Conservation (phyloP, 164 flowering plant genomes). For the Umbilicus rupestris region DNA sequence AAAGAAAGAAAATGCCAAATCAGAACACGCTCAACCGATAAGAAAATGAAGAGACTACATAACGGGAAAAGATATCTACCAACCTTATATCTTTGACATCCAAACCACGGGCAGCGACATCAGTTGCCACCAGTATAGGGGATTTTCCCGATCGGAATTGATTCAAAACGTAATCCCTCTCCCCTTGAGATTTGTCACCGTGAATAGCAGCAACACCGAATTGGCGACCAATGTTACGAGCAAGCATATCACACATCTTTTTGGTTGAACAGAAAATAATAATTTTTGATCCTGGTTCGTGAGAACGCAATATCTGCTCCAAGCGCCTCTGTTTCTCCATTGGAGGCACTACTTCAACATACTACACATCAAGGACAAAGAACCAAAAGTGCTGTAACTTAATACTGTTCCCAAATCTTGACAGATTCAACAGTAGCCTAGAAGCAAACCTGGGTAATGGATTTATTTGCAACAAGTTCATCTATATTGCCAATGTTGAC, state of each 20-base stretch:
- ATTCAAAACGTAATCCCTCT: constrained; percentile 85
- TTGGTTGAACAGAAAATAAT: constrained; percentile 86
- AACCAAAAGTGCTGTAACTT: background rate
- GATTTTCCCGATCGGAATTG: constrained; percentile 74
- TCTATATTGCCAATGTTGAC: constrained; percentile 88
- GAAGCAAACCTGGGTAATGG: constrained; percentile 76
- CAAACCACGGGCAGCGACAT: constrained; percentile 94
- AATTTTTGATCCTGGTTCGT: constrained; percentile 76
- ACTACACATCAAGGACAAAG: constrained; percentile 19
- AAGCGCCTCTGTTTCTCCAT: constrained; percentile 79
- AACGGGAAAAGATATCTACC: constrained; percentile 11
- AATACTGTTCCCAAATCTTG: background rate
- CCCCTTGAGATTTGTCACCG: constrained; percentile 87
- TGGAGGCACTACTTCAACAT: constrained; percentile 82
- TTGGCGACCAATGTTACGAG: constrained; percentile 61
- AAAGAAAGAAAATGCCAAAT: background rate
- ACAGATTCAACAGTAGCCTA: background rate
- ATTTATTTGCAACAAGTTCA: constrained; percentile 83
- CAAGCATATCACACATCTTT: constrained; percentile 77
- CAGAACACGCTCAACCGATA: background rate
- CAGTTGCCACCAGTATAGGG: constrained; percentile 84
- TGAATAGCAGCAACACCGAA: constrained; percentile 92
- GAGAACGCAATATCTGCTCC: constrained; percentile 78
- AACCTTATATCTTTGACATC: constrained; percentile 88
- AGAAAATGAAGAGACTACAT: background rate